A percentile compares a stretch with the other conserved stretches of the same genome.
Conservation (phyloP, 352 stramenopile genomes). For the Globisporangium abappressorium region DNA sequence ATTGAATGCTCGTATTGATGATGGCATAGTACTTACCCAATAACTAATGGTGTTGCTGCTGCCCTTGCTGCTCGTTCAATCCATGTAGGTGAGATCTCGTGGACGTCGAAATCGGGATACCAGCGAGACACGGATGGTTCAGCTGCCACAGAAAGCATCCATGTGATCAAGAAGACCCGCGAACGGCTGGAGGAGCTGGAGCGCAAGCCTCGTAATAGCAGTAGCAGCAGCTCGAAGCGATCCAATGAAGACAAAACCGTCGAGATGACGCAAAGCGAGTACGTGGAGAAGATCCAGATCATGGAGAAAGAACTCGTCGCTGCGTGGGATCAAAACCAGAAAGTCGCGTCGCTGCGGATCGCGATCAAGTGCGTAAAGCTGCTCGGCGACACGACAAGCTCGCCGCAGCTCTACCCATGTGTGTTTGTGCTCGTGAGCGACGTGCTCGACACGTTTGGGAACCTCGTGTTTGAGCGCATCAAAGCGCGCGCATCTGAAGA, state of each 20-base stretch:
- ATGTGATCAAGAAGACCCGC: slow-evolving; percentile 64
- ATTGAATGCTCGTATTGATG: neutral
- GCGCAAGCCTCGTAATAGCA: slow-evolving; percentile 18
- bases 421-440: slow-evolving; percentile 89
- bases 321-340: slow-evolving; percentile 84
- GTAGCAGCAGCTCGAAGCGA: neutral
- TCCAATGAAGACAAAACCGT: slow-evolving; percentile 36
- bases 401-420: slow-evolving; percentile 84
- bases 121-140: slow-evolving; percentile 29
- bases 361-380: slow-evolving; percentile 91
- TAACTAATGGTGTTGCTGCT: neutral
- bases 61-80: neutral
- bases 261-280: slow-evolving; percentile 84
- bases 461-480: slow-evolving; percentile 86
- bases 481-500: slow-evolving; percentile 57
- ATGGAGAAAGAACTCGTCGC: slow-evolving; percentile 67
- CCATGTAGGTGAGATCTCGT: slow-evolving; percentile 39
- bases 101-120: slow-evolving; percentile 35
- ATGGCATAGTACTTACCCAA: neutral
- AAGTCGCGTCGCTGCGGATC: slow-evolving; percentile 86
- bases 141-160: slow-evolving; percentile 21
- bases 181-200: slow-evolving; percentile 67
- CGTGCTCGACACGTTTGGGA: slow-evolving; percentile 84
- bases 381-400: slow-evolving; percentile 69
- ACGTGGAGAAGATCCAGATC: slow-evolving; percentile 70